A percentile compares a stretch with the other conserved stretches of the same genome.
Conservation (phyloP, 257 asterid species). For the Rhazya stricta region DNA sequence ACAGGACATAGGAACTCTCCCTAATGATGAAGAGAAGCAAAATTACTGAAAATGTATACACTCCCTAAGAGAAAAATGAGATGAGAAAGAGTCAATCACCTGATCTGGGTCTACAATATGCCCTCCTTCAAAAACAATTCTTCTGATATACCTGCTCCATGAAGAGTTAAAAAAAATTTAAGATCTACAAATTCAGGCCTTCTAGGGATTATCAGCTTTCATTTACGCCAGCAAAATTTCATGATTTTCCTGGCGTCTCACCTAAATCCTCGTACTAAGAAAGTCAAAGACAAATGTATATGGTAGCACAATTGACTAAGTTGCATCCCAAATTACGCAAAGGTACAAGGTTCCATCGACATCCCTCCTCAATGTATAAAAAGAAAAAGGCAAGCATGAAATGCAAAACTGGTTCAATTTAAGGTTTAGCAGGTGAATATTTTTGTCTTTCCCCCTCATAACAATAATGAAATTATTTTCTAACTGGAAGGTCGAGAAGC, state of each 20-base stretch:
- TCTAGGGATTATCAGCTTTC: not conserved
- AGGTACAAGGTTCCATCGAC: not conserved
- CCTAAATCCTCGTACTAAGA: not conserved
- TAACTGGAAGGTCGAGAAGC: not conserved
- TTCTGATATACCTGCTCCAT: slow-evolving; percentile 54
- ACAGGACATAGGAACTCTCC: slow-evolving; percentile 99
- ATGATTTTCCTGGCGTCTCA: not conserved
- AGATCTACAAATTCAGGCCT: not conserved
- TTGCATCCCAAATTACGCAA: not conserved
- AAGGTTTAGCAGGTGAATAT: not conserved
- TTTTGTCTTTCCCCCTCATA: not conserved
- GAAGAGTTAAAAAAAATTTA: slow-evolving; percentile 9
- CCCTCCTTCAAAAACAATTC: slow-evolving; percentile 94
- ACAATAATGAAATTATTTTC: not conserved
- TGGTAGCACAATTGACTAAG: not conserved
- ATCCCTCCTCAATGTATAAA: not conserved
- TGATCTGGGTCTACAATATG: slow-evolving; percentile 94
- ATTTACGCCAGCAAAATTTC: not conserved
- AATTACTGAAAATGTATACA: not conserved
- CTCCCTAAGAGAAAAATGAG: slow-evolving; percentile 14
- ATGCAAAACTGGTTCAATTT: too few relatives aligned
- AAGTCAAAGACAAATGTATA: not conserved
- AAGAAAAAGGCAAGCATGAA: not conserved
- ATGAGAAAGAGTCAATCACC: slow-evolving; percentile 42
- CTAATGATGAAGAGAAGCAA: slow-evolving; percentile 38